phyloP scores from a whole-genome alignment of 345 rosid genomes.

The Salix suchowensis region DNA sequence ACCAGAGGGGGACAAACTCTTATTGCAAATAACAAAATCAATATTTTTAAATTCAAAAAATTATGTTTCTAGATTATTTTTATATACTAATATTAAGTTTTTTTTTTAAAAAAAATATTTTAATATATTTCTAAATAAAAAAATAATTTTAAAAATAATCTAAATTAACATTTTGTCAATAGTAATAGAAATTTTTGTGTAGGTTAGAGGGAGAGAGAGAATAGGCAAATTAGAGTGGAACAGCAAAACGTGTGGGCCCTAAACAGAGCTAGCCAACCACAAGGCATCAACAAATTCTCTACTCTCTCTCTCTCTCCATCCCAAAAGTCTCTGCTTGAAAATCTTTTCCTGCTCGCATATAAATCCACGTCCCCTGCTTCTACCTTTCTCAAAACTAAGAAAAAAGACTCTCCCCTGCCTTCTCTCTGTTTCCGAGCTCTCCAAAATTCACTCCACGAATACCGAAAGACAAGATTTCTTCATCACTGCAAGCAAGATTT shows the following conservation, averaged over 20 bases:
- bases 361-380: constrained; percentile 22
- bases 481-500: not conserved
- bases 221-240: constrained; percentile 33
- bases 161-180: no score
- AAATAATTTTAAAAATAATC: no score
- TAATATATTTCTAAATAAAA: no score
- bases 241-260: constrained; percentile 38
- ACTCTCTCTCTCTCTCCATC: not conserved
- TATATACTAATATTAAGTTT: no score
- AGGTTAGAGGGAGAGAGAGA: no score
- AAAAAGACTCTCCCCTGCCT: not conserved
- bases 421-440: not conserved
- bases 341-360: constrained; percentile 24
- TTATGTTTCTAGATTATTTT: no score
- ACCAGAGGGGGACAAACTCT: no score
- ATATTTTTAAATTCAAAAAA: no score
- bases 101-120: no score
- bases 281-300: constrained; percentile 21
- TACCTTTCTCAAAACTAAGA: not conserved
- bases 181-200: no score
- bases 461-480: not conserved
- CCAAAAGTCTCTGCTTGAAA: not conserved
- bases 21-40: no score
- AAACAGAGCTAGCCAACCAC: constrained; percentile 24
- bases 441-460: not conserved